These are phyloP conservation scores for Penicillium paxilli DNA, from an alignment of 495 filamentous ascomycete genomes.

Conservation along the genomic window DNA sequence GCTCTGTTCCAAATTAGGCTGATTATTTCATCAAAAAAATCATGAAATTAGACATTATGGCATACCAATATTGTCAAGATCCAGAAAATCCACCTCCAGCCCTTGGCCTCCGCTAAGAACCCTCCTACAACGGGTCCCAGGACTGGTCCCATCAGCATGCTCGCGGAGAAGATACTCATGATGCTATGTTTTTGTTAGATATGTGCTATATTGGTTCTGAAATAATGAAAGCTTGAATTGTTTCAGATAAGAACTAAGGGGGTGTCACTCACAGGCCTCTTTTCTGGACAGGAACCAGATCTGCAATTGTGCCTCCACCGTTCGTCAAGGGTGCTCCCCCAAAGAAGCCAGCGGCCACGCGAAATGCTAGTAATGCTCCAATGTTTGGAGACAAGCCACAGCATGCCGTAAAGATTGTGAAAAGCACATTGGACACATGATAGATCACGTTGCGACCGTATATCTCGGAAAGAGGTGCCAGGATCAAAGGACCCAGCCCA, in stretches of 20 bases:
- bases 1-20: neutral
- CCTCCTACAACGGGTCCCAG: conserved; percentile 31
- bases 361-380: conserved; percentile 40
- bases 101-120: conserved; percentile 37
- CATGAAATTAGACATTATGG: neutral
- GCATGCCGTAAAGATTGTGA: conserved; percentile 44
- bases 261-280: neutral
- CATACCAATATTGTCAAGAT: neutral
- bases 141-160: conserved; percentile 11
- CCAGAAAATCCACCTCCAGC: conserved; percentile 1
- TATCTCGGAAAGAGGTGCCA: conserved; percentile 43
- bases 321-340: conserved; percentile 39
- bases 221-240: neutral
- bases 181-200: conserved; percentile 14
- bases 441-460: conserved; percentile 39
- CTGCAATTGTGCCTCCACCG: conserved; percentile 46
- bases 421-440: conserved; percentile 45
- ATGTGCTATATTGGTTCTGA: conserved; percentile 19
- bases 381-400: conserved; percentile 43
- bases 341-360: conserved; percentile 37
- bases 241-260: no score
- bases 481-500: conserved; percentile 38
- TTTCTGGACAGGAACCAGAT: conserved; percentile 26
- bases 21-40: neutral
- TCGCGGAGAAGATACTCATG: conserved; percentile 32